Base-by-base conservation (phyloP, 2,329 filamentous ascomycete species). In the Cladosporium sp. region DNA sequence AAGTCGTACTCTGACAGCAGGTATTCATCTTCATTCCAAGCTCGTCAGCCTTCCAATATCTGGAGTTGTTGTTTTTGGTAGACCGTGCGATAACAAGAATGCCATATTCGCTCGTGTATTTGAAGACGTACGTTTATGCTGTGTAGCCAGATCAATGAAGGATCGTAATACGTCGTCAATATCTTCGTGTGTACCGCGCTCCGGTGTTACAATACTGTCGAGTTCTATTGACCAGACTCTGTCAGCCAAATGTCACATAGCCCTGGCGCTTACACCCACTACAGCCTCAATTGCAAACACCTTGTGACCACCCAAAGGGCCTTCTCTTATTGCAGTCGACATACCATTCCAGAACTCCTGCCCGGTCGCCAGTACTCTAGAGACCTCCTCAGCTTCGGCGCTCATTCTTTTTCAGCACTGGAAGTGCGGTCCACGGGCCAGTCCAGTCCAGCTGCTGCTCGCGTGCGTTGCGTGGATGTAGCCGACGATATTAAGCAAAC, bases 261-360 rank as follows among this genome's bases (percentile, higher is more conserved):
- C 9, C 11, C 8, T 9, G 4, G 3, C 7, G 8, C 30, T 34
- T 3, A 34, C 30, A 34, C 8, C 11, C 12, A 37, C 36, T n/a
- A 37, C 30, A 20, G 30, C 47, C 47, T 37, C 28, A 8, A 30
- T 14, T 11, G 3, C 47, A 1, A 36, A 22, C 19, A n/a, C 5
- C 8, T 28, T 47, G 9, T 22, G 20, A 28, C n/a, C 15, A 15
- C 42, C 42, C 25, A 20, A 49, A 28, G 45, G 15, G 15, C 30
- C 25, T 36, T 28, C 45, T 50, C 25, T 50, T 20, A 17, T 15
- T 22, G 8, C 30, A 11, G n/a, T n/a, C 19, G 30, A 72, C 82
- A 73, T 74, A 96, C 92, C 89, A 76, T 87, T 82, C 93, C 92
- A 97, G 78, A 96, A 92, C 76, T 92, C 87, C 74, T 91, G 84